Conservation (phyloP, 768 basidiomycete species). For the Tephrocybe sp. region DNA sequence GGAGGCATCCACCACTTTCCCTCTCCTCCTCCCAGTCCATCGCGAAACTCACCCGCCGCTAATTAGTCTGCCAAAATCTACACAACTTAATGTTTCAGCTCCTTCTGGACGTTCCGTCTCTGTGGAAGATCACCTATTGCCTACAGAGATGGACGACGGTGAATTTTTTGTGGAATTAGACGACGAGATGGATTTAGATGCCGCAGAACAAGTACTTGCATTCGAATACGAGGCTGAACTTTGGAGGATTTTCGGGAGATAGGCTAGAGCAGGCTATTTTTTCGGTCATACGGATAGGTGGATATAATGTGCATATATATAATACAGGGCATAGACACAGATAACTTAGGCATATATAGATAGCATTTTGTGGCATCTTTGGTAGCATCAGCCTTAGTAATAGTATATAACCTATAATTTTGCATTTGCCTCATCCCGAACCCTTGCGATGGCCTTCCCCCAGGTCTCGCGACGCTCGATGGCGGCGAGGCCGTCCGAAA, state of each 20-base stretch:
- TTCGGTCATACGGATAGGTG: background rate
- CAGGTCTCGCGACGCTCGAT: constrained; percentile 85
- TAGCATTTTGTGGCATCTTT: too few species aligned
- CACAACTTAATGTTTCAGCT: background rate
- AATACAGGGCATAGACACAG: too few species aligned
- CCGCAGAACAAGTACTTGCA: constrained; percentile 30
- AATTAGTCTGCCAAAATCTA: constrained; percentile 17
- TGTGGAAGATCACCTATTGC: constrained; percentile 18
- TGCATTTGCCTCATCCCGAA: constrained; percentile 34
- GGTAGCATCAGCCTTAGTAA: too few species aligned
- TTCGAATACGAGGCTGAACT: constrained; percentile 36
- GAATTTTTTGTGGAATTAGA: constrained; percentile 32
- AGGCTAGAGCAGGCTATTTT: background rate
- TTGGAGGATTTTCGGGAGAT: constrained; percentile 29
- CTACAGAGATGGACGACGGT: constrained; percentile 23
- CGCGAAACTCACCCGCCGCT: constrained; percentile 25
- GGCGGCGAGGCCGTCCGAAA: constrained; percentile 68
- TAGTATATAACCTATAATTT: constrained; percentile 15
- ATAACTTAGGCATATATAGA: too few species aligned
- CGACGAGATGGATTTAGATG: constrained; percentile 42
- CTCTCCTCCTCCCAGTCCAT: constrained; percentile 18
- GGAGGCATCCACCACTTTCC: constrained; percentile 10
- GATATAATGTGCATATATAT: background rate
- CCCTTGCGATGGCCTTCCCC: constrained; percentile 79
- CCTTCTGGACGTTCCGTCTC: background rate